phyloP scores from a whole-genome alignment of 2,329 filamentous ascomycete species.

The Dothiorella sarmentorum region DNA sequence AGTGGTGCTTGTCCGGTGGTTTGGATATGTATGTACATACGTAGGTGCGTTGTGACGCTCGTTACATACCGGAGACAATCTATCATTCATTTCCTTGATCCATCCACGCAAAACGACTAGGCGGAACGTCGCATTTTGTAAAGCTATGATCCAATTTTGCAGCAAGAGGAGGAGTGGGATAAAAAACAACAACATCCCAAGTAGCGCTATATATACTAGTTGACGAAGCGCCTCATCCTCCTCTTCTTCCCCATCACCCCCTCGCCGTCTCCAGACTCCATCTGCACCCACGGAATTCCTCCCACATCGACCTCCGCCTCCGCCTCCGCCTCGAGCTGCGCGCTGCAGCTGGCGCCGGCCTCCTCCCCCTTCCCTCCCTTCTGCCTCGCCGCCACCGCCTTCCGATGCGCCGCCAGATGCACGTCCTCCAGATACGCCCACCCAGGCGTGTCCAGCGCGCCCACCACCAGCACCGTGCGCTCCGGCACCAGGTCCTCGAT shows the following conservation, averaged over 20 bases:
- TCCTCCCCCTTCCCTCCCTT: background rate
- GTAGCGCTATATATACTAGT: background rate
- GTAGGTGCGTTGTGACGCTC: too few species aligned
- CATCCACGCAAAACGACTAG: too few species aligned
- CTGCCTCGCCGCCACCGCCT: background rate
- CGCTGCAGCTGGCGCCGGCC: too few species aligned
- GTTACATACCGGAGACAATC: too few species aligned
- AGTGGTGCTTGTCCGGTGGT: too few species aligned
- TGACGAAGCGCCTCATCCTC: constrained; percentile 16
- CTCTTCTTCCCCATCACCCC: constrained; percentile 10
- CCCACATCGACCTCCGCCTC: background rate
- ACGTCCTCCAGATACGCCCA: constrained; percentile 36
- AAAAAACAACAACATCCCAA: too few species aligned
- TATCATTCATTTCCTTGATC: too few species aligned
- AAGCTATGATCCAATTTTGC: too few species aligned
- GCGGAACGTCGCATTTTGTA: too few species aligned
- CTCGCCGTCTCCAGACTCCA: background rate
- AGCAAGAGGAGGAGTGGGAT: too few species aligned
- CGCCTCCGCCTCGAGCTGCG: background rate
- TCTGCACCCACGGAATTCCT: constrained; percentile 12
- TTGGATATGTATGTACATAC: too few species aligned
- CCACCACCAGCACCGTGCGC: constrained; percentile 32
- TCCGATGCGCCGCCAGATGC: constrained; percentile 19
- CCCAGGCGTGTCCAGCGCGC: constrained; percentile 31
- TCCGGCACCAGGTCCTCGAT: constrained; percentile 26